Evolutionary conservation across 208 protist species (phyloP), one percentile per base, ranked within the genome.

Genomic region (Acanthamoeba rhysodes): DNA sequence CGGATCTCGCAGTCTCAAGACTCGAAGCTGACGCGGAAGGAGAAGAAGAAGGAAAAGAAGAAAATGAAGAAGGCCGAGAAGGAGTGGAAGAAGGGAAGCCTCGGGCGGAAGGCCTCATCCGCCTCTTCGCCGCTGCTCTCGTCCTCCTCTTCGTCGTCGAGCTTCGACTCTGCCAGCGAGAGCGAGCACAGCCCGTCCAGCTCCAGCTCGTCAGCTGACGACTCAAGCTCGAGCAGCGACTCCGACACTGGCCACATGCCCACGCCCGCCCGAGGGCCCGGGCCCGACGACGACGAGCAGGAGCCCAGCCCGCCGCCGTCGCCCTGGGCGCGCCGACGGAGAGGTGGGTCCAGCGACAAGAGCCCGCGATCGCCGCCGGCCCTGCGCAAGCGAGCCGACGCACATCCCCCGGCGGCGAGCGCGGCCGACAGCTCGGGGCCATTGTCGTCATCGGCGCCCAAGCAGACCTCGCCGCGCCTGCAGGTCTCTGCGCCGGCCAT

Each of bases 141-240:
- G 14, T 72, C 66, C 20, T 78, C 70, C 8, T 29, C 22, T 16
- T 78, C 70, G 34, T 10, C 70, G 6, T 48, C 32, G n/a, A 48
- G 37, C 70, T 9, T 78, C 37, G 70, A 78, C 37, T 78, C 70
- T 2, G 70, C 70, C 37, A 78, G 70, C 70, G 70, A 78, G 70
- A 41, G 37, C 37, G 37, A 41, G 37, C 59, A 20, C 59, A 66
- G 59, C 59, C 59, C 22, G 7, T 27, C 59, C 59, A n/a, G 59
- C 20, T 66, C 59, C 14, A 66, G 59, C 59, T 66, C 59, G 55
- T 24, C 16, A 24, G 10, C 55, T 12, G 10, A 24, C 55, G 55
- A 62, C 55, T 62, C 20, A 22, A 62, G 55, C 55, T 41, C 37
- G 37, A 62, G 55, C 59, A 27, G 20, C 59, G 37, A n/a, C 70